Base-by-base conservation (phyloP, 805 yeast genomes). In the Candida ficus region DNA sequence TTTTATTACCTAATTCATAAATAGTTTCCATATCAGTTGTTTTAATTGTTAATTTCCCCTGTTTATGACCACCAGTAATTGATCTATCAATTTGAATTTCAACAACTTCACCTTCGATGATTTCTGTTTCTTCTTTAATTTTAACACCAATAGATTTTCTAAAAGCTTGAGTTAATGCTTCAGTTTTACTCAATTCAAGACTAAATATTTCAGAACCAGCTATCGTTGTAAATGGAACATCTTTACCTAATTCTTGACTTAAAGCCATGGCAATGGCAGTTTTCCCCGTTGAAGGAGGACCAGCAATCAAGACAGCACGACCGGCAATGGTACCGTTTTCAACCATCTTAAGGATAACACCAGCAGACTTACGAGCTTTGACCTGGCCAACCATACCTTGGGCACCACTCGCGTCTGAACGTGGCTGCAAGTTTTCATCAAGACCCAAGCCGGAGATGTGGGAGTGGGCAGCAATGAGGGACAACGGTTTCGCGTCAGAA, bases 21-120 rank as follows among this genome's bases (percentile, higher is more conserved):
- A 93, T 88, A 20, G 99, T 91, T 65, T 95, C 99, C 95, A 93
- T 95, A 62, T 93, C 96, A 31, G 98, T 93, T 35, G 98, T 86
- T 61, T 88, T 93, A 62, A 93, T 91, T 16, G 99, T 93, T 55
- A 95, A 78, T 65, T 93, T 93, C 32, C 99, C 98, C 64, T 95
- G 98, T 61, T 93, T 91, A 64, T 89, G 96, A 37, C 99, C 99
- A 30, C 99, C 99, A 9, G 96, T 85, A 42, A 93, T 77, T 19
- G 95, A 83, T 58, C 96, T 78, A 64, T 88, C 96, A 51, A 88
- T 87, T 66, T 87, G 95, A 57, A 88, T 85, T 66, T 93, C 99
- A 28, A 93, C 96, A 38, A 93, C 99, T 66, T 93, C 99, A 62
- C 99, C 99, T 68, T 93, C 98, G 51, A 93, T 91, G 41, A 93